These are phyloP conservation scores for Botrytis squamosa DNA, from an alignment of 2,329 filamentous ascomycete genomes.

Conservation along the genomic window DNA sequence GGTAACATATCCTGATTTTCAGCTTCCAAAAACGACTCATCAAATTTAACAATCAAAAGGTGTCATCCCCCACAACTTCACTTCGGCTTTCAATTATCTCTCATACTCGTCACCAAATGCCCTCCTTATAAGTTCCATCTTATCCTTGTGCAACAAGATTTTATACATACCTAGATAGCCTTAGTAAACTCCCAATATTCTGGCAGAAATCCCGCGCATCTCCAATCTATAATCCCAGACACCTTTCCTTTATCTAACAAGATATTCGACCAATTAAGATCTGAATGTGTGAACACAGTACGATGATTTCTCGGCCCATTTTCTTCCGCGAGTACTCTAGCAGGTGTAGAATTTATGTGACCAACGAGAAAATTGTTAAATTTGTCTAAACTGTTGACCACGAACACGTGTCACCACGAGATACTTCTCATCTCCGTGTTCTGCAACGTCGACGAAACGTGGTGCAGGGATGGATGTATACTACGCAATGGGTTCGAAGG, in stretches of 20 bases:
- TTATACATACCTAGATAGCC: background rate
- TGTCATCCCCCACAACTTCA: background rate
- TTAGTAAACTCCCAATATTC: background rate
- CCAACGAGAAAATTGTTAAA: background rate
- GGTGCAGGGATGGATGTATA: background rate
- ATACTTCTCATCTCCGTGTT: background rate
- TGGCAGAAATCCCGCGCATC: background rate
- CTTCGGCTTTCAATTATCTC: background rate
- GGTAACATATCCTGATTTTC: background rate
- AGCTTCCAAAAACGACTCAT: background rate
- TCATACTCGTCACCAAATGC: background rate
- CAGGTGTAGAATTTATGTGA: background rate
- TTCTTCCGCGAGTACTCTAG: background rate
- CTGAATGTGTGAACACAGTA: background rate
- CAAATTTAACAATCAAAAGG: background rate
- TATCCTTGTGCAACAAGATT: background rate
- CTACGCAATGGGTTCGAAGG: background rate
- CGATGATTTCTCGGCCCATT: background rate
- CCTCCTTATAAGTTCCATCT: background rate
- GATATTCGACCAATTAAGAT: background rate
- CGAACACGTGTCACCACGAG: background rate
- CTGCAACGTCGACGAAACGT: background rate
- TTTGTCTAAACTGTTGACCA: background rate
- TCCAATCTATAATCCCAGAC: background rate
- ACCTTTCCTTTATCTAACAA: background rate